Conservation (phyloP, 2,329 filamentous ascomycete species). For the Gyromitra esculenta region DNA sequence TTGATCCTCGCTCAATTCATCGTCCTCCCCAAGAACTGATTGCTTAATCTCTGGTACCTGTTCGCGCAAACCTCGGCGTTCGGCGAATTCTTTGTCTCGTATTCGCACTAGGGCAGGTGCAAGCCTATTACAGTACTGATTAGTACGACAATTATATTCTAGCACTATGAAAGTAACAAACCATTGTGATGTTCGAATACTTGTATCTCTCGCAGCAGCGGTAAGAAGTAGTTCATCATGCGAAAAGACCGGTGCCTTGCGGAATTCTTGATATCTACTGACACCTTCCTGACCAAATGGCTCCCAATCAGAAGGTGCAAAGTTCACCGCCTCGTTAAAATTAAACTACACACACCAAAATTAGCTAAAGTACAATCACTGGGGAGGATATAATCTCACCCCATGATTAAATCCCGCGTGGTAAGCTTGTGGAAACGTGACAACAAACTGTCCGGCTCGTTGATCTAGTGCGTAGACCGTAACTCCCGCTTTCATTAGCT, state of each 20-base stretch:
- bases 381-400: constrained; percentile 41
- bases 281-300: constrained; percentile 88
- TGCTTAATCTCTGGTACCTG: constrained; percentile 55
- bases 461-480: constrained; percentile 95
- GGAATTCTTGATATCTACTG: constrained; percentile 83
- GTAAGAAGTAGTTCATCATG: constrained; percentile 95
- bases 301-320: constrained; percentile 95
- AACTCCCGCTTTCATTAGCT: constrained; percentile 90
- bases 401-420: constrained; percentile 98
- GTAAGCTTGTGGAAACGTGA: constrained; percentile 96
- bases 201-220: constrained; percentile 80
- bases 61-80: constrained; percentile 73
- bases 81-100: constrained; percentile 74
- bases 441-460: constrained; percentile 91
- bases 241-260: constrained; percentile 93
- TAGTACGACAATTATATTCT: constrained; percentile 11
- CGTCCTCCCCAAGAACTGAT: constrained; percentile 66
- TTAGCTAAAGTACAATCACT: constrained; percentile 33
- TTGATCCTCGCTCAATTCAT: constrained; percentile 86
- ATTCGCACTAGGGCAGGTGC: constrained; percentile 85
- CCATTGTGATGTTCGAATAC: constrained; percentile 92
- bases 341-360: constrained; percentile 72
- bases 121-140: constrained; percentile 64
- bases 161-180: constrained; percentile 35
- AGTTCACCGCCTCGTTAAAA: constrained; percentile 98